phyloP scores from a whole-genome alignment of 352 stramenopile genomes.

The Phytophthora uliginosa region DNA sequence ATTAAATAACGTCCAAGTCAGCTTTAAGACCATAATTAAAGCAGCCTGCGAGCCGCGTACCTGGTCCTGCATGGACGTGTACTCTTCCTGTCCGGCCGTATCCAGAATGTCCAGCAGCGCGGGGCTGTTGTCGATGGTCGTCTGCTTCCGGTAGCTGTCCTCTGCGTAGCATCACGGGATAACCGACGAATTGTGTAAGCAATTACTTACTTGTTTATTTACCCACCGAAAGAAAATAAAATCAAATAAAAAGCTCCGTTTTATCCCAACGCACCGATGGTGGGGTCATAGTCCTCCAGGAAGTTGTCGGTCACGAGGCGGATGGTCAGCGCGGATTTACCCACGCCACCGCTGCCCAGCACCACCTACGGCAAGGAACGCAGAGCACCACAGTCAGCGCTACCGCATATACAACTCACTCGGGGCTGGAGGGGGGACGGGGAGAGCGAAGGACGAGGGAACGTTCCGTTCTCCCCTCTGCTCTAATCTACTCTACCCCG shows the following conservation, averaged over 20 bases:
- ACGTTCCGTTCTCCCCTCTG: background rate
- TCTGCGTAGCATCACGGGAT: constrained; percentile 48
- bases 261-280: constrained; percentile 70
- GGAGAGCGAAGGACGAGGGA: background rate
- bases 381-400: background rate
- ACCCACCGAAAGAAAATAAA: background rate
- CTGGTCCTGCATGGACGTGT: constrained; percentile 94
- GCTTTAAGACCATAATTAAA: background rate
- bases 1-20: background rate
- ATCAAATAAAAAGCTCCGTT: background rate
- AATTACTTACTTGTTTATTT: background rate
- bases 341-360: constrained; percentile 91
- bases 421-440: background rate
- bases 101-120: constrained; percentile 93
- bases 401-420: too few relatives aligned
- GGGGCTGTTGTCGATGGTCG: constrained; percentile 85
- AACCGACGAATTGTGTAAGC: too few relatives aligned
- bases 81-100: constrained; percentile 94
- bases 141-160: constrained; percentile 94
- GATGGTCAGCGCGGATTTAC: constrained; percentile 94
- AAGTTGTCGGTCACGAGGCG: constrained; percentile 94
- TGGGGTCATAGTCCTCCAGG: constrained; percentile 95
- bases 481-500: background rate
- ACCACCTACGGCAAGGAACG: constrained; percentile 66
- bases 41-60: constrained; percentile 30